Evolutionary conservation across 2,329 filamentous ascomycete genomes (phyloP).

Genomic region (Talaromyces amestolkiae): DNA sequence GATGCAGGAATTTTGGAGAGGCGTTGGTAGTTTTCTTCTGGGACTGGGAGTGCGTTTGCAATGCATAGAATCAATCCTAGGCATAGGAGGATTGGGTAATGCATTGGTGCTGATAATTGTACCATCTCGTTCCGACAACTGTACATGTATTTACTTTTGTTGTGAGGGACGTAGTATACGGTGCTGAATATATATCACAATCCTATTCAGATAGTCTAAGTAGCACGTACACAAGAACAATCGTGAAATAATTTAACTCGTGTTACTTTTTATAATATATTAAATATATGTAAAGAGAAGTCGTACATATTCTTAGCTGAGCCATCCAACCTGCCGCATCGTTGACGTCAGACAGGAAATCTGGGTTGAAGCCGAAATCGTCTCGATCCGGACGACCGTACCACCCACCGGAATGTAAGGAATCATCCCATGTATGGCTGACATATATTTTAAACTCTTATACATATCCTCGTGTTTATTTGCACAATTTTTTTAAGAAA

Average conservation of each 20-base stretch:
- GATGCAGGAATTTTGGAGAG: constrained; percentile 30
- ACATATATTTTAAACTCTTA: neutral
- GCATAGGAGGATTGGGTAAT: neutral
- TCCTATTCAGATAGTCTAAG: neutral
- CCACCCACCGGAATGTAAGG: neutral
- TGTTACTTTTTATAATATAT: neutral
- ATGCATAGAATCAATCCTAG: neutral
- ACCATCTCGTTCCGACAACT: neutral
- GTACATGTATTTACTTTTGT: no score
- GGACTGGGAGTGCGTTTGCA: constrained; percentile 20
- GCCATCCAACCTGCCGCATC: neutral
- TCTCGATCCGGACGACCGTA: neutral
- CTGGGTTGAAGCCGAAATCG: neutral
- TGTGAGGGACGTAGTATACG: no score
- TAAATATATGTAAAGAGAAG: neutral
- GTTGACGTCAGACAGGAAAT: neutral
- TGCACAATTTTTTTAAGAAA: neutral
- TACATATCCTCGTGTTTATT: no score
- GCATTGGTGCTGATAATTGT: neutral
- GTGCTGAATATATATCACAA: neutral
- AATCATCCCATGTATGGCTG: neutral
- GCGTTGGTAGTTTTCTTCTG: constrained; percentile 31
- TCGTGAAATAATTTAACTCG: neutral
- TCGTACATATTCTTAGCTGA: neutral
- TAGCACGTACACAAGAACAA: neutral